These are phyloP conservation scores for Ophiostoma sp. DNA, from an alignment of 2,329 filamentous ascomycete genomes.

Conservation along the genomic window DNA sequence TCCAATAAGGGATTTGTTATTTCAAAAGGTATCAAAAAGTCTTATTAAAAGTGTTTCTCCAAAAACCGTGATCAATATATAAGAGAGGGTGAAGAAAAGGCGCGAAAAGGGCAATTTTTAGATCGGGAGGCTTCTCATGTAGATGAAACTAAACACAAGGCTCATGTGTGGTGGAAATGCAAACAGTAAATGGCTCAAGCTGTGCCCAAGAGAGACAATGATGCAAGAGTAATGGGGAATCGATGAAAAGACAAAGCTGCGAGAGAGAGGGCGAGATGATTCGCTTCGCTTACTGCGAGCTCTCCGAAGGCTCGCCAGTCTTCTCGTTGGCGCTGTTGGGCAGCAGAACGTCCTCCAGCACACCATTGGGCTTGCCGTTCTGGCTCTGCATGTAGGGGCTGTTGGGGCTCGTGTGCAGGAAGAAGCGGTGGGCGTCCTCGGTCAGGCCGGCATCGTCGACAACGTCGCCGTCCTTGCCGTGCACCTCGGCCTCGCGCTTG, in stretches of 20 bases:
- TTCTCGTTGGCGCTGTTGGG: conserved; percentile 20
- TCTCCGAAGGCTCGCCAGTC: not conserved
- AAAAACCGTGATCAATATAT: not conserved
- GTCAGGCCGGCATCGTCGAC: conserved; percentile 53
- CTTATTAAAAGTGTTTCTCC: not conserved
- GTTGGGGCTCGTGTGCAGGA: conserved; percentile 42
- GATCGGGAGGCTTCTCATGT: not conserved
- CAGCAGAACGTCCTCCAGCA: conserved; percentile 24
- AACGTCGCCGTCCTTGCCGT: conserved; percentile 37
- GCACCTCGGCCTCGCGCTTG: conserved; percentile 51
- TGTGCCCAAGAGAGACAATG: not conserved
- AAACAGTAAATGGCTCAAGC: not conserved
- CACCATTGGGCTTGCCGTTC: conserved; percentile 24
- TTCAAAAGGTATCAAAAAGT: conserved; percentile 6
- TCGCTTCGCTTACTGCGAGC: not conserved
- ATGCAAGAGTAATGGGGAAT: not conserved
- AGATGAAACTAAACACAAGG: not conserved
- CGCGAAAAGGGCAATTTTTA: not conserved
- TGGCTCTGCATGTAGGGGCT: conserved; percentile 26
- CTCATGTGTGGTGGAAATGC: not conserved
- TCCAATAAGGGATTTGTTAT: not conserved
- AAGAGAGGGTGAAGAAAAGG: not conserved
- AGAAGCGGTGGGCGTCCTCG: conserved; percentile 56
- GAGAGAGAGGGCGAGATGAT: not conserved
- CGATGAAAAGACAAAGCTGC: not conserved